Evolutionary conservation across 805 yeast species (phyloP).

Genomic region (Candida multigemmis): DNA sequence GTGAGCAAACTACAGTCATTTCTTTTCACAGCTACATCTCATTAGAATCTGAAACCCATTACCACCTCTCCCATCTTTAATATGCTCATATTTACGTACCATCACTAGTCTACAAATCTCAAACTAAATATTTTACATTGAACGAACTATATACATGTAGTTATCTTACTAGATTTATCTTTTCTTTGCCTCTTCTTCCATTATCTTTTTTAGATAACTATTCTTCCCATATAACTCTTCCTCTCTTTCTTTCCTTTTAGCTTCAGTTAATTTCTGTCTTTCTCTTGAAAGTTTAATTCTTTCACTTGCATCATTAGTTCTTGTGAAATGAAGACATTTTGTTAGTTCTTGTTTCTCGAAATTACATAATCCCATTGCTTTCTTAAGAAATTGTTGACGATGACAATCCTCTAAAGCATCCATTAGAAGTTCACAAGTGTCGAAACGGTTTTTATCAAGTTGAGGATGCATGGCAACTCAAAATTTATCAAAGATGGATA

Average conservation of each 20-base stretch:
- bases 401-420: constrained; percentile 89
- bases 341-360: constrained; percentile 72
- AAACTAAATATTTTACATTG: too few relatives aligned
- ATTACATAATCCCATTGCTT: constrained; percentile 79
- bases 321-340: constrained; percentile 71
- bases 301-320: constrained; percentile 53
- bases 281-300: constrained; percentile 45
- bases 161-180: too few relatives aligned
- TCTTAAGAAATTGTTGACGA: constrained; percentile 51
- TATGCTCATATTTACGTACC: too few relatives aligned
- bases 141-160: too few relatives aligned
- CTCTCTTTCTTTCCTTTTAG: constrained; percentile 49
- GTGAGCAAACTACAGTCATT: too few relatives aligned
- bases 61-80: too few relatives aligned
- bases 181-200: constrained; percentile 29
- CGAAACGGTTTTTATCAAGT: constrained; percentile 32
- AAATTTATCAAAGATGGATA: background rate
- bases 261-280: constrained; percentile 45
- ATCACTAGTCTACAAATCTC: too few relatives aligned
- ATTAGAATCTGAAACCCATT: too few relatives aligned
- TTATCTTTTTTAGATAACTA: constrained; percentile 54
- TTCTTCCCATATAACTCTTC: constrained; percentile 81
- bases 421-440: constrained; percentile 68
- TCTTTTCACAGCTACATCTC: too few relatives aligned
- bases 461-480: constrained; percentile 32